Evolutionary conservation across 139 green algal genomes (phyloP), one percentile per base, ranked within the genome.

Genomic region (Asterochloris sp.): DNA sequence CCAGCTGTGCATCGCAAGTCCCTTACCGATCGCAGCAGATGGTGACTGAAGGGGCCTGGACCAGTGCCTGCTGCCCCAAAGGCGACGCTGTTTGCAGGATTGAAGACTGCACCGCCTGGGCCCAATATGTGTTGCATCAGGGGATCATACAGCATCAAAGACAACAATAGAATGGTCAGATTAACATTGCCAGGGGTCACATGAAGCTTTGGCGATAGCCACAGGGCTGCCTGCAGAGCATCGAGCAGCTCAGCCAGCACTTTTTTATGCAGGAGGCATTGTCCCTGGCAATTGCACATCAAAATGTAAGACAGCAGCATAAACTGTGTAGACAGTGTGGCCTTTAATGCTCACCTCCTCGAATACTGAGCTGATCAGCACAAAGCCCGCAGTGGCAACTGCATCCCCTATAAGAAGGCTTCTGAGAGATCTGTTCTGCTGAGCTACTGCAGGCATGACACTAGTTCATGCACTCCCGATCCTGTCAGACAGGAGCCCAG

Each of bases 331-430:
- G 0, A 0, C 12, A 24, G 73, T 71, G 66, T 24, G 21, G 21
- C 17, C 19, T 21, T 2, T 10, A 71, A 6, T 24, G 27, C 75
- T 60, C 73, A 69, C 79, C 67, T 83, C 79, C 13, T 74, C 79
- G 11, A 83, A 83, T 0, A 26, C 64, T 6, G 79, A 83, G 19
- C 66, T 77, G 9, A 74, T 67, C 54, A 83, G 77, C 17, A 83
- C 79, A n/a, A 83, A 83, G 24, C 76, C 73, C 13, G 68, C 68
- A n/a, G 79, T 83, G 0, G 79, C 79, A 9, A 78, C 28, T 17
- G 79, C 67, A 60, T 83, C 67, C 12, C 64, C 66, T 11, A 76
- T 24, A 19, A 63, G 62, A 75, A 74, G 28, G 9, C 78, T 76
- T 16, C 71, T 76, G 1, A 26, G 14, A 27, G 71, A 76, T 76